Base-by-base conservation (phyloP, 78 protist genomes). In the Polysphondylium violaceum region DNA sequence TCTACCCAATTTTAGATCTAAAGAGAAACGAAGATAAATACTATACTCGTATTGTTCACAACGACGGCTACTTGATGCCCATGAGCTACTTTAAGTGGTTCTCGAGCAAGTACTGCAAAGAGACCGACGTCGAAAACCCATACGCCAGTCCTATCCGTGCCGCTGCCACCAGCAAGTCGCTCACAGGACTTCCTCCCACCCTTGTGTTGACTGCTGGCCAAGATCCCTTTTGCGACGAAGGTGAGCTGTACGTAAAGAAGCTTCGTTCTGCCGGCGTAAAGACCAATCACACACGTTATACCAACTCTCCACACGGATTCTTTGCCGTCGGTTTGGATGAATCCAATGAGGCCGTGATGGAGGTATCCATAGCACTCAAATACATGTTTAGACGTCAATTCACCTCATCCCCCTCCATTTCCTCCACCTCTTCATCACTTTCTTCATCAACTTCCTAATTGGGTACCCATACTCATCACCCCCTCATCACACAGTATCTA, bases 321-420 rank as follows among this genome's bases (percentile, higher is more conserved):
- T 83, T 83, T 83, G 91, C 79, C 0, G 69, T 83, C 23, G 91
- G 91, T 58, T 23, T 83, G 3, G 91, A 83, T 58, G 91, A 83
- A 69, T 83, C 91, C 38, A 83, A 83, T 83, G 91, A 83, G 16
- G 91, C 91, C 3, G 71, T 83, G 3, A 83, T 83, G 91, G 91
- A 83, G 44, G 91, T 69, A 29, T 69, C 79, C 25, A 83, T 83
- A 9, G 76, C 76, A 12, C 23, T 83, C 14, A 83, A 83, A 59
- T 83, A 83, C 69, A 83, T 83, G 91, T 83, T 83, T 43, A 7
- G 14, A 76, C 11, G 23, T 11, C 53, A 47, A 47, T n/a, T n/a
- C n/a, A n/a, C n/a, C n/a, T n/a, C n/a, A n/a, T n/a, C n/a, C n/a
- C n/a, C n/a, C n/a, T n/a, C n/a, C n/a, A n/a, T n/a, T n/a, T n/a